Base-by-base conservation (phyloP, 108 stramenopile genomes). In the Stephanodiscus triporus region DNA sequence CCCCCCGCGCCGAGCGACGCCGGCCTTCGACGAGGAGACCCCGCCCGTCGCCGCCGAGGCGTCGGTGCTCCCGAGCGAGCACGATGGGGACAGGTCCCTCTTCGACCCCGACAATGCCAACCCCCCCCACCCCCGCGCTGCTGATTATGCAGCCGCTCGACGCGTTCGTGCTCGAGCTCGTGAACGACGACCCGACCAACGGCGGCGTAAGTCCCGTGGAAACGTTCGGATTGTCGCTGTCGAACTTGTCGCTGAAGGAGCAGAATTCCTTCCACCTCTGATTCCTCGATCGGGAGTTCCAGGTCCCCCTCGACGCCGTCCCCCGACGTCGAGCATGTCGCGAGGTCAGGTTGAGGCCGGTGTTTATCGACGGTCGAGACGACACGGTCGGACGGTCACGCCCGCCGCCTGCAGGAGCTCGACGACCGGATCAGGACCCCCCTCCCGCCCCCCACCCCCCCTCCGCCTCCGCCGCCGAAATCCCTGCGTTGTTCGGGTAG, bases 221-320 rank as follows among this genome's bases (percentile, higher is more conserved):
- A n/a, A n/a, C n/a, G n/a, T n/a, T 50, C 34, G 66, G 56, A 45
- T 40, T 63, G 50, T 61, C 36, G 36, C 9, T 47, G 20, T 68
- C 60, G 22, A 50, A 66, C 37, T 47, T 53, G 3, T 20, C 22
- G 55, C 45, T 60, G 51, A 50, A 71, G 19, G 17, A 59, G 1
- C 59, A 34, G 66, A 78, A 78, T 5, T 64, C 70, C 50, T 78
- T 78, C 77, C 77, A 78, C 64, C 53, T 64, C 42, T 78, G 70
- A 29, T 78, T 78, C 48, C 77, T 48, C 47, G 48, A 61, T 2
- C 65, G 63, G 20, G 57, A 37, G 22, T 78, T 78, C n/a, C 56
- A 66, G 42, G 60, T 78, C 77, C 2, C 66, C 66, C 49, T 78
- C 77, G 43, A 59, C 50, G 1, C 77, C 77, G 47, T 78, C 77